Percentiles rank a stretch among this genome's conserved stretches.
phyloP scores from a whole-genome alignment of 805 yeast species.

The Tetrapisispora arboricola region DNA sequence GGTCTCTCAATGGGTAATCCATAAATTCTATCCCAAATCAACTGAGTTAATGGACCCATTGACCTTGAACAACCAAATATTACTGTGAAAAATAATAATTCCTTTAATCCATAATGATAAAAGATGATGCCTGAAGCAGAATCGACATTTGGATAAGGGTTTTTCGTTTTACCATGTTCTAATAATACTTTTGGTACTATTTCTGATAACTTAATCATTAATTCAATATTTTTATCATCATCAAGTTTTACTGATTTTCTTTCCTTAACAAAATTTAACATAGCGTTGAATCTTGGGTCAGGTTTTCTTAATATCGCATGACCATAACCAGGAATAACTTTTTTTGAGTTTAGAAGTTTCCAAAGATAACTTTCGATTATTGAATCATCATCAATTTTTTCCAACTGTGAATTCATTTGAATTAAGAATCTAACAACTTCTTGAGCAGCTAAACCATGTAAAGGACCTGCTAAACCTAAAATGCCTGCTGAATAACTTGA shows the following conservation, averaged over 20 bases:
- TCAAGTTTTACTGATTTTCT: slow-evolving; percentile 45
- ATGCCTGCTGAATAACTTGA: slow-evolving; percentile 70
- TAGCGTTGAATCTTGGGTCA: slow-evolving; percentile 72
- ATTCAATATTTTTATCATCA: slow-evolving; percentile 52
- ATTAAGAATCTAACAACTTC: slow-evolving; percentile 70
- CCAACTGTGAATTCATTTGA: slow-evolving; percentile 44
- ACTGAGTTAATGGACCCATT: slow-evolving; percentile 67
- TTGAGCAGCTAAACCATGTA: slow-evolving; percentile 80
- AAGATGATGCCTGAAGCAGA: slow-evolving; percentile 69
- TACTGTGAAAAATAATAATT: slow-evolving; percentile 67
- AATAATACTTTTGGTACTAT: slow-evolving; percentile 68
- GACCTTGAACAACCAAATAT: slow-evolving; percentile 77
- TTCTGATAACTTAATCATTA: slow-evolving; percentile 55
- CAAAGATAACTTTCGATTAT: slow-evolving; percentile 60
- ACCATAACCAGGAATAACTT: slow-evolving; percentile 84
- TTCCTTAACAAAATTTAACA: slow-evolving; percentile 53
- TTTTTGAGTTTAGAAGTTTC: slow-evolving; percentile 58
- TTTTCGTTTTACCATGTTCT: slow-evolving; percentile 75
- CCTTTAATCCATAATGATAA: slow-evolving; percentile 70
- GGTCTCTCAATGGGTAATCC: slow-evolving; percentile 81
- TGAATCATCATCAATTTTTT: slow-evolving; percentile 23
- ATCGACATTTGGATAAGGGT: slow-evolving; percentile 81
- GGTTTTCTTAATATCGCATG: slow-evolving; percentile 79
- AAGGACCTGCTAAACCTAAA: slow-evolving; percentile 77
- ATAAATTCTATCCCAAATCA: slow-evolving; percentile 66